Conservation (phyloP, 1,139 yeast genomes). For the Chernovozyma aurita region DNA sequence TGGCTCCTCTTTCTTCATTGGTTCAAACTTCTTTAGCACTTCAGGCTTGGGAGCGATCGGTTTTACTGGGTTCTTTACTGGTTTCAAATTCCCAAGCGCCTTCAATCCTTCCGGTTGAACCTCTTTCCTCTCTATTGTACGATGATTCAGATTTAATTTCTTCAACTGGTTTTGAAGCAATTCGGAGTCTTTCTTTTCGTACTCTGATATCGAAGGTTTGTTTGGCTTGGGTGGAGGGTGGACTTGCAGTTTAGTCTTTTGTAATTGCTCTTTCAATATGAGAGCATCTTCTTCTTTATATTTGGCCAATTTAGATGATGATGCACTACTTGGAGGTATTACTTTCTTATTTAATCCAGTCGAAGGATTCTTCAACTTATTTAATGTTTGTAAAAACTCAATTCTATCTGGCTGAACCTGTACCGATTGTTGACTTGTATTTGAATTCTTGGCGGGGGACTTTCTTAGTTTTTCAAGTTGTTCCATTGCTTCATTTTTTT, state of each 20-base stretch:
- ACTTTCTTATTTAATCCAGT: not conserved
- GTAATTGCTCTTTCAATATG: conserved; percentile 21
- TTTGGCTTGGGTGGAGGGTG: conserved; percentile 4
- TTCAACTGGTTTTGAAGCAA: conserved; percentile 22
- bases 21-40: conserved; percentile 6
- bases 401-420: conserved; percentile 1
- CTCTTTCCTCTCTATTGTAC: not conserved
- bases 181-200: conserved; percentile 22
- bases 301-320: conserved; percentile 3
- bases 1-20: not conserved
- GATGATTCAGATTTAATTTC: conserved; percentile 7
- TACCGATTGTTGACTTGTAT: not conserved
- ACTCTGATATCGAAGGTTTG: conserved; percentile 7
- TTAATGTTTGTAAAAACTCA: conserved; percentile 3
- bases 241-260: conserved; percentile 7
- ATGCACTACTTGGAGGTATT: not conserved
- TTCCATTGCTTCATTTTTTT: conserved; percentile 1
- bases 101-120: conserved; percentile 13
- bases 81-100: conserved; percentile 15
- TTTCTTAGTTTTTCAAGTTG: conserved; percentile 4
- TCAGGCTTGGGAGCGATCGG: conserved; percentile 6
- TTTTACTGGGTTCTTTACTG: conserved; percentile 8
- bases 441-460: conserved; percentile 3
- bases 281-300: conserved; percentile 23
- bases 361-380: not conserved